Evolutionary conservation across 108 stramenopile genomes (phyloP).

Genomic region (Schizochytrium sp.): DNA sequence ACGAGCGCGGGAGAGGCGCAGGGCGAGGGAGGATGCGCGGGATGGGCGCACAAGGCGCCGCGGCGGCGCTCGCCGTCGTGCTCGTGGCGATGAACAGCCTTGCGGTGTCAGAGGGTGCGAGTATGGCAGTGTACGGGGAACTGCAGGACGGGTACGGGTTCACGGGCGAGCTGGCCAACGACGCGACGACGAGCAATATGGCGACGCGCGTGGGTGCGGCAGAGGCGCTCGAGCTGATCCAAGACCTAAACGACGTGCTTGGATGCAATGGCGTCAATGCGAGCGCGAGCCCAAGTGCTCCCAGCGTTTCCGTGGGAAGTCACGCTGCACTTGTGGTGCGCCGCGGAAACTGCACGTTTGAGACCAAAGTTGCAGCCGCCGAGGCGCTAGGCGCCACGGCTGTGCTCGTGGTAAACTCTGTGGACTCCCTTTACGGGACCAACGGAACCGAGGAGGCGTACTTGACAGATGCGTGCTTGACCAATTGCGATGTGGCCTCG

Average conservation of each 20-base stretch:
- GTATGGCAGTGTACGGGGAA: too few relatives aligned
- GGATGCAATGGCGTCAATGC: background rate
- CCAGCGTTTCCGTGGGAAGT: background rate
- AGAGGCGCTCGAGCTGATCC: background rate
- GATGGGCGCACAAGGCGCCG: too few relatives aligned
- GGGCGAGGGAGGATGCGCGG: too few relatives aligned
- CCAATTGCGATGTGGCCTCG: background rate
- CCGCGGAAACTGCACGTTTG: conserved; percentile 12
- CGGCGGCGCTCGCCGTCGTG: too few relatives aligned
- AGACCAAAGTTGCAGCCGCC: background rate
- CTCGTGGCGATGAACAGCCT: too few relatives aligned
- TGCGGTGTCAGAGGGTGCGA: too few relatives aligned
- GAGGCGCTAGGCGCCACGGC: background rate
- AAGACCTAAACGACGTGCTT: background rate
- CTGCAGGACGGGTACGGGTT: background rate
- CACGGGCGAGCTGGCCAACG: background rate
- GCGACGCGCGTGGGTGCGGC: background rate
- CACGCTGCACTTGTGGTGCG: background rate
- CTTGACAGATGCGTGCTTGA: background rate
- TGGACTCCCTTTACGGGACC: background rate
- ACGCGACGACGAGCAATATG: background rate
- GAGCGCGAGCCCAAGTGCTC: background rate
- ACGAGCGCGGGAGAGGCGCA: too few relatives aligned
- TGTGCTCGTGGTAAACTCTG: background rate
- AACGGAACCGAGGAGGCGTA: background rate